phyloP scores from a whole-genome alignment of 306 rosid species.

The Castanospermum australe region DNA sequence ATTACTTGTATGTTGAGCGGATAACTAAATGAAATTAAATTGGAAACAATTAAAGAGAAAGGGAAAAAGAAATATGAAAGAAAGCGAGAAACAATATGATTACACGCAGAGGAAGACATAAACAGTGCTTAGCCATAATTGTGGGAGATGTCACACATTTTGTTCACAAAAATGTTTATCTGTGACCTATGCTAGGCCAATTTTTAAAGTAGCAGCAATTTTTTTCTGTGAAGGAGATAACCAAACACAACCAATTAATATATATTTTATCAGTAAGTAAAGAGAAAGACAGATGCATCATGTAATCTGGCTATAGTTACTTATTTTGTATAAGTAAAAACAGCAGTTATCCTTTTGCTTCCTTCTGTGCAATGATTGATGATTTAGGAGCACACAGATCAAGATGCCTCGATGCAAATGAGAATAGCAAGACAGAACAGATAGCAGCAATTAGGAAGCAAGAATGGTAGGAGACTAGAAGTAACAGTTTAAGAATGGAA shows the following conservation, averaged over 20 bases:
- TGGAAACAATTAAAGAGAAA: not conserved
- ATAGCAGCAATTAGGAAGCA: not conserved
- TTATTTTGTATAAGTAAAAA: not conserved
- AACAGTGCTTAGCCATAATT: not conserved
- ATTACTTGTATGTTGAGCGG: not conserved
- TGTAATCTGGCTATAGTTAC: not conserved
- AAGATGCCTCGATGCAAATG: not conserved
- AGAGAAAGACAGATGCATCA: not conserved
- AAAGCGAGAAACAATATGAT: not conserved
- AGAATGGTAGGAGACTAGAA: not conserved
- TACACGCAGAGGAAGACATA: not conserved
- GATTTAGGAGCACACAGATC: not conserved
- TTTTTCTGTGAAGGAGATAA: not conserved
- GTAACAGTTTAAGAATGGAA: not conserved
- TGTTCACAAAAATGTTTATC: not conserved
- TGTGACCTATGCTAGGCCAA: not conserved
- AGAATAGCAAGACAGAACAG: not conserved
- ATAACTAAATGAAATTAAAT: not conserved
- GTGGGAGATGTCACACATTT: not conserved
- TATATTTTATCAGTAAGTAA: not conserved
- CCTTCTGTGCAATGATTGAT: slow-evolving; percentile 1
- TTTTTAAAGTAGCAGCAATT: not conserved
- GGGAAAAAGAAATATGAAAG: not conserved
- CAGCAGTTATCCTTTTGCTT: not conserved
- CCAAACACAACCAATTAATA: not conserved